A percentile compares a stretch with the other conserved stretches of the same genome.
Evolutionary conservation across 345 rosid species (phyloP).

Genomic region (Nasturtium officinale): DNA sequence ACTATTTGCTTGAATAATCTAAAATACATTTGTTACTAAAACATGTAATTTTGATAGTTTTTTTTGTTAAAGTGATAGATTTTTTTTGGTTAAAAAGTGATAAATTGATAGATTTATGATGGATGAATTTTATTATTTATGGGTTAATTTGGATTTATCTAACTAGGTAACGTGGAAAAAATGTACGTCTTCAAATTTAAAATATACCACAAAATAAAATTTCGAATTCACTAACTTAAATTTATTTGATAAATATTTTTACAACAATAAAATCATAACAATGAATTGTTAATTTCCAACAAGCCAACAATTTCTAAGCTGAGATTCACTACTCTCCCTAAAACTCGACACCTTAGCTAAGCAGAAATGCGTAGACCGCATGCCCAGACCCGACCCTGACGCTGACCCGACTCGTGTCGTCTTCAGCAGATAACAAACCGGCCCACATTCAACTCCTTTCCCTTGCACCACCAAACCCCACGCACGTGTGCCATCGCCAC

Average conservation of each 20-base stretch:
- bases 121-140: background rate
- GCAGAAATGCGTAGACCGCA: constrained; percentile 67
- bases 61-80: too few relatives aligned
- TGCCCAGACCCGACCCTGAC: constrained; percentile 52
- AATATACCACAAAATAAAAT: background rate
- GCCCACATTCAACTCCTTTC: constrained; percentile 52
- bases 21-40: background rate
- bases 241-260: background rate
- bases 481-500: constrained; percentile 46
- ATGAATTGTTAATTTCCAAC: constrained; percentile 25
- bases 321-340: constrained; percentile 54
- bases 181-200: too few relatives aligned
- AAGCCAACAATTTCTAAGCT: constrained; percentile 71
- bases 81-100: too few relatives aligned
- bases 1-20: background rate
- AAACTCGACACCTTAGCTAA: constrained; percentile 65
- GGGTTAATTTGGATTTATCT: background rate
- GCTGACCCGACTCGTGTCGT: constrained; percentile 56
- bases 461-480: constrained; percentile 93
- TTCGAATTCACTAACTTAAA: background rate
- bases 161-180: background rate
- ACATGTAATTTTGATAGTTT: too few relatives aligned
- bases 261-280: background rate
- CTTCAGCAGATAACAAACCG: constrained; percentile 70
- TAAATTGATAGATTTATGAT: too few relatives aligned